phyloP scores from a whole-genome alignment of 176 grass and related monocot species.

The Phoenix roebelenii region DNA sequence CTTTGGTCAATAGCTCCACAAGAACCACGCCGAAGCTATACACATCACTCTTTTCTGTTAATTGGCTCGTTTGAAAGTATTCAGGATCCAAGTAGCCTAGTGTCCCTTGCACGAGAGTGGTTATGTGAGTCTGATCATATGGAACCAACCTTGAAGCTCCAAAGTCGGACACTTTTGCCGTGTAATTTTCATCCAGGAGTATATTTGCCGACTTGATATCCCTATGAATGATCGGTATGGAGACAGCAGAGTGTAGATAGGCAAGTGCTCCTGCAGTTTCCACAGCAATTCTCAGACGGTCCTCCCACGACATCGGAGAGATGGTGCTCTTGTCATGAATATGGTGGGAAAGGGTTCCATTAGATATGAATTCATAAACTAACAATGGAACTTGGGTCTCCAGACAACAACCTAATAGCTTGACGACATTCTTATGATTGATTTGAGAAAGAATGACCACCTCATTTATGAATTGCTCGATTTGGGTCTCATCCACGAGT shows the following conservation, averaged over 20 bases:
- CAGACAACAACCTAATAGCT: constrained; percentile 49
- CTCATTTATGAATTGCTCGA: constrained; percentile 63
- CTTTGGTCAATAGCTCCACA: constrained; percentile 30
- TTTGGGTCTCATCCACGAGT: constrained; percentile 36
- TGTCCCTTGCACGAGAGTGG: constrained; percentile 49
- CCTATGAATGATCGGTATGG: constrained; percentile 38
- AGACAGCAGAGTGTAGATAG: constrained; percentile 31
- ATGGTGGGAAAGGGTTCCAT: constrained; percentile 40
- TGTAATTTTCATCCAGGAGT: constrained; percentile 35
- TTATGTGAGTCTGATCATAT: constrained; percentile 43
- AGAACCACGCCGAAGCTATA: constrained; percentile 67
- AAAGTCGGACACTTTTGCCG: constrained; percentile 51
- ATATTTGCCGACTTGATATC: constrained; percentile 60
- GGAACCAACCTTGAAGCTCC: constrained; percentile 52
- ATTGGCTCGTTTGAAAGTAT: constrained; percentile 42
- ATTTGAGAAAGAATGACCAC: constrained; percentile 46
- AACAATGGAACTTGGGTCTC: constrained; percentile 49
- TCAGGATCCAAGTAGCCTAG: constrained; percentile 59
- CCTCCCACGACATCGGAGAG: constrained; percentile 27
- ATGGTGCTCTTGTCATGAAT: constrained; percentile 27
- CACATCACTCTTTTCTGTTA: constrained; percentile 58
- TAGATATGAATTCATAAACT: constrained; percentile 60
- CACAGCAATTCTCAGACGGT: constrained; percentile 35
- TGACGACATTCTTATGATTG: constrained; percentile 43
- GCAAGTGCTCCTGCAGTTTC: constrained; percentile 49